phyloP scores from a whole-genome alignment of 441 rosid species.

The Oxalis stricta region DNA sequence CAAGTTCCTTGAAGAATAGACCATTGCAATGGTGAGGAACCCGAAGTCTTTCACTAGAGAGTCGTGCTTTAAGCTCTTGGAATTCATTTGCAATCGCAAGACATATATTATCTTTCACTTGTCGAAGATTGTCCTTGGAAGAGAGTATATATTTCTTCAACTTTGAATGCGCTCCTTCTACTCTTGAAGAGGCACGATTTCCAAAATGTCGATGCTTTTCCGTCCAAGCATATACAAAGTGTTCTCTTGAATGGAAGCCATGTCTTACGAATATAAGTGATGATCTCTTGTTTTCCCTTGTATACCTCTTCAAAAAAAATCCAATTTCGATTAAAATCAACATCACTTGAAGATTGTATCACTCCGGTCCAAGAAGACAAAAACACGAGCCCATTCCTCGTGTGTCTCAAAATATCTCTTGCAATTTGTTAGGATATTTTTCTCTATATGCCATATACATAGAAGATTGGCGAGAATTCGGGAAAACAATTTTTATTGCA shows the following conservation, averaged over 20 bases:
- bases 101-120: not conserved
- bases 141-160: not conserved
- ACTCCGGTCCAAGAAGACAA: not conserved
- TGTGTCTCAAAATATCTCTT: not conserved
- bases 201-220: not conserved
- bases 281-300: too few species aligned
- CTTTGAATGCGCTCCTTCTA: not conserved
- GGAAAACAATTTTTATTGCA: conserved; percentile 1
- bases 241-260: not conserved
- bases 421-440: conserved; percentile 1
- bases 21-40: not conserved
- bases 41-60: not conserved
- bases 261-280: not conserved
- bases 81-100: conserved; percentile 1
- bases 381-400: not conserved
- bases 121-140: not conserved
- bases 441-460: conserved; percentile 4
- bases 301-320: not conserved
- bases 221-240: not conserved
- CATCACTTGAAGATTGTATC: not conserved
- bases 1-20: not conserved
- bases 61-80: too few species aligned
- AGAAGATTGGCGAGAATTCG: not conserved
- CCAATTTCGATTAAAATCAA: not conserved
- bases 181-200: conserved; percentile 2